Evolutionary conservation across 2,329 filamentous ascomycete genomes (phyloP).

Genomic region (Hymenoscyphus fraxineus): DNA sequence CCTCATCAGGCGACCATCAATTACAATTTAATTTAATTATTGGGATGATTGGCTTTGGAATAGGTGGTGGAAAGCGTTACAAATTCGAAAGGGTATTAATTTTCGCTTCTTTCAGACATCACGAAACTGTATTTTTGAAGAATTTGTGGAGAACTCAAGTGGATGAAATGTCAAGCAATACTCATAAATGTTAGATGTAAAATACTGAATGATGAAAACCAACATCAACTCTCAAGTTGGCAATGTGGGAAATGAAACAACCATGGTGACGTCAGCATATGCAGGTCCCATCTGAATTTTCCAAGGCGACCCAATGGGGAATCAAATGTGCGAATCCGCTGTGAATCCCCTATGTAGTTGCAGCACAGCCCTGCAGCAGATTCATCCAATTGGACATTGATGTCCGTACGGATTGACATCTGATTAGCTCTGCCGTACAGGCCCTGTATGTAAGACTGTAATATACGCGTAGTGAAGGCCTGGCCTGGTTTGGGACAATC

Average conservation of each 20-base stretch:
- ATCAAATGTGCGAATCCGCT: background rate
- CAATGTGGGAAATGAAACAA: background rate
- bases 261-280: background rate
- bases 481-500: background rate
- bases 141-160: too few relatives aligned
- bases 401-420: background rate
- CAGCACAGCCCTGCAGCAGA: background rate
- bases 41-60: accelerated
- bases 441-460: background rate
- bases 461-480: background rate
- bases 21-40: too few relatives aligned
- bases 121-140: too few relatives aligned
- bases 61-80: too few relatives aligned
- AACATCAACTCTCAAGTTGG: too few relatives aligned
- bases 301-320: background rate
- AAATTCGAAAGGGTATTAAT: too few relatives aligned
- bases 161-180: too few relatives aligned
- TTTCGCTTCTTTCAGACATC: too few relatives aligned
- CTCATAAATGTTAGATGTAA: too few relatives aligned
- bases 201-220: too few relatives aligned
- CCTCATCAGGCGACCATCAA: too few relatives aligned
- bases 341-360: background rate
- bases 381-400: background rate
- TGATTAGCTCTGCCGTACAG: background rate
- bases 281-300: background rate